These are phyloP conservation scores for Fimicolochytrium jonesii DNA, from an alignment of 192 early-diverging fungal species.

Conservation along the genomic window DNA sequence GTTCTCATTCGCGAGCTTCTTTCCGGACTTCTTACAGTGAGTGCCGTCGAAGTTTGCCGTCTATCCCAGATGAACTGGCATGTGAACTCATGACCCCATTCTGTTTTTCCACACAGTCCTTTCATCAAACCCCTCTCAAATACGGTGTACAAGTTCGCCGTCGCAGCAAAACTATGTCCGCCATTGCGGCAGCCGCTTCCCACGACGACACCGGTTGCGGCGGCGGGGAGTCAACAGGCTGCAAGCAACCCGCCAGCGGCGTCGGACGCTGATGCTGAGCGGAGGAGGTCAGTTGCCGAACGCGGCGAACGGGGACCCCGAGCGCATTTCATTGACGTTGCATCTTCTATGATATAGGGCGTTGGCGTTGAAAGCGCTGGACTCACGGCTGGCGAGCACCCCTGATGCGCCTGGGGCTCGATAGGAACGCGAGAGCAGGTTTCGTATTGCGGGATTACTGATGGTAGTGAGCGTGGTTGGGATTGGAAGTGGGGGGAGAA, in stretches of 20 bases:
- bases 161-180: conserved; percentile 50
- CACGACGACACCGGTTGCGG: not conserved
- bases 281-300: conserved; percentile 49
- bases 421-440: no score
- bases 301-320: not conserved
- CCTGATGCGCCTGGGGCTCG: conserved; percentile 6
- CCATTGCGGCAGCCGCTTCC: conserved; percentile 30
- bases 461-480: no score
- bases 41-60: no score
- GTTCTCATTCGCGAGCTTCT: conserved; percentile 87
- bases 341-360: conserved; percentile 38
- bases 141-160: conserved; percentile 53
- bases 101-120: conserved; percentile 35
- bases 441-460: no score
- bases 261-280: conserved; percentile 53
- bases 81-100: not conserved
- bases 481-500: no score
- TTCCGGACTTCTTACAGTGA: conserved; percentile 77
- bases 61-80: not conserved
- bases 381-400: conserved; percentile 46
- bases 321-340: not conserved
- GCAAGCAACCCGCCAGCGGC: not conserved
- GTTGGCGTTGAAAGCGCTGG: conserved; percentile 61
- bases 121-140: conserved; percentile 63
- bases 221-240: not conserved